Evolutionary conservation across 331 rosid genomes (phyloP).

Genomic region (Quercus tomentella): DNA sequence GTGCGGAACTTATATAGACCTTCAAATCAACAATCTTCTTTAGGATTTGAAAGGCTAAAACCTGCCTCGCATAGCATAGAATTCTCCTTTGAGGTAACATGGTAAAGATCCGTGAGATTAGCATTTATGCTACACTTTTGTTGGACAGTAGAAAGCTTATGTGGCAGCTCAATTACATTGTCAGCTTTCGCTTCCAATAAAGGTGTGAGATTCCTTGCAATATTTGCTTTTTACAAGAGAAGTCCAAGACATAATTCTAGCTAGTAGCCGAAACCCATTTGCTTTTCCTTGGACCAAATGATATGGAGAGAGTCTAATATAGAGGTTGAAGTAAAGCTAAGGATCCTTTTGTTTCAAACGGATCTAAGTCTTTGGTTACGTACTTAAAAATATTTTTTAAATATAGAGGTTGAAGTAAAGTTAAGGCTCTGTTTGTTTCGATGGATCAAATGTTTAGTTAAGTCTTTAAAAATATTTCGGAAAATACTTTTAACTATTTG

Average conservation of each 20-base stretch:
- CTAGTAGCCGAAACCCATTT: constrained; percentile 6
- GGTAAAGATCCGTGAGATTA: constrained; percentile 15
- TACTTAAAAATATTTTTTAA: too few relatives aligned
- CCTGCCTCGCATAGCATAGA: background rate
- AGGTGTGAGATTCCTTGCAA: constrained; percentile 24
- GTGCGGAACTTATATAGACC: background rate
- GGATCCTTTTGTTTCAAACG: too few relatives aligned
- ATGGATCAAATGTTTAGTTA: too few relatives aligned
- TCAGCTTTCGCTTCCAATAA: constrained; percentile 32
- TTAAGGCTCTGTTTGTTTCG: too few relatives aligned
- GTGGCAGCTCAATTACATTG: constrained; percentile 26
- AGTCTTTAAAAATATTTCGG: rapidly evolving
- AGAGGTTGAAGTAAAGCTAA: background rate
- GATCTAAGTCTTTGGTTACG: too few relatives aligned
- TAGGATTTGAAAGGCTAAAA: background rate
- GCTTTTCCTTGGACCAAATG: constrained; percentile 18
- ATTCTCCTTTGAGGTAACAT: constrained; percentile 19
- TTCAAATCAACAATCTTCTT: background rate
- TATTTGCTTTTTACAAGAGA: constrained; percentile 1
- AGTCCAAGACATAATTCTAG: constrained; percentile 23
- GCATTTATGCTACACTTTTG: constrained; percentile 27
- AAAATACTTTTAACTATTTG: too few relatives aligned
- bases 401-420: too few relatives aligned
- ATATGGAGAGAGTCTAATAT: background rate
- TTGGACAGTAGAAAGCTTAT: constrained; percentile 28